phyloP scores from a whole-genome alignment of 106 monocot genomes.

The Iris macrosiphon region DNA sequence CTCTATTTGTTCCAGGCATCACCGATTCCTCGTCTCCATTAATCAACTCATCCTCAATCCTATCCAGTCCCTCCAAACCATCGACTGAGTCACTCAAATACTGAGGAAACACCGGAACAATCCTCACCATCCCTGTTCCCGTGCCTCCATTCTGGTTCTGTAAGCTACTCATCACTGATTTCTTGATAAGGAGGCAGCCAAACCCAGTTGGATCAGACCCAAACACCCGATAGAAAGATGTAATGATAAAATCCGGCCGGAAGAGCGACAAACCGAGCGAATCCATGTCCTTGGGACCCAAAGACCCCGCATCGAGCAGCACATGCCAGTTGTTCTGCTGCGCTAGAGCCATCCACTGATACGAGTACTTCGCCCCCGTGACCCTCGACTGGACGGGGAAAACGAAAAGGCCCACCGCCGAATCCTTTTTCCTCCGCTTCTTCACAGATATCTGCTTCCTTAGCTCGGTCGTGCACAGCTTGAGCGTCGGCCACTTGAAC shows the following conservation, averaged over 20 bases:
- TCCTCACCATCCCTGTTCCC: slow-evolving; percentile 88
- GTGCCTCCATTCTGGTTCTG: slow-evolving; percentile 73
- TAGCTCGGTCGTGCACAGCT: slow-evolving; percentile 62
- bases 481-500: slow-evolving; percentile 28
- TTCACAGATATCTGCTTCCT: slow-evolving; percentile 42
- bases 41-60: slow-evolving; percentile 38
- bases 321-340: slow-evolving; percentile 99
- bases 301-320: slow-evolving; percentile 89
- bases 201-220: slow-evolving; percentile 86
- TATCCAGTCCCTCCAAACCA: slow-evolving; percentile 51
- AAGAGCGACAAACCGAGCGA: slow-evolving; percentile 90
- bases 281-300: slow-evolving; percentile 98
- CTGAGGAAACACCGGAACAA: slow-evolving; percentile 83
- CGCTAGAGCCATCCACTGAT: slow-evolving; percentile 99
- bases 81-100: slow-evolving; percentile 90
- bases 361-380: slow-evolving; percentile 84
- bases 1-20: slow-evolving; percentile 20
- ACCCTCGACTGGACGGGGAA: slow-evolving; percentile 93
- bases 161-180: slow-evolving; percentile 77
- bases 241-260: slow-evolving; percentile 95
- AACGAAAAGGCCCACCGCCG: slow-evolving; percentile 79
- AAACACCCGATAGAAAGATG: slow-evolving; percentile 92
- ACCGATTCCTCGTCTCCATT: slow-evolving; percentile 31
- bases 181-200: slow-evolving; percentile 91
- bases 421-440: slow-evolving; percentile 68